These are phyloP conservation scores for Zostera marina DNA, from an alignment of 116 monocot genomes.

Conservation along the genomic window DNA sequence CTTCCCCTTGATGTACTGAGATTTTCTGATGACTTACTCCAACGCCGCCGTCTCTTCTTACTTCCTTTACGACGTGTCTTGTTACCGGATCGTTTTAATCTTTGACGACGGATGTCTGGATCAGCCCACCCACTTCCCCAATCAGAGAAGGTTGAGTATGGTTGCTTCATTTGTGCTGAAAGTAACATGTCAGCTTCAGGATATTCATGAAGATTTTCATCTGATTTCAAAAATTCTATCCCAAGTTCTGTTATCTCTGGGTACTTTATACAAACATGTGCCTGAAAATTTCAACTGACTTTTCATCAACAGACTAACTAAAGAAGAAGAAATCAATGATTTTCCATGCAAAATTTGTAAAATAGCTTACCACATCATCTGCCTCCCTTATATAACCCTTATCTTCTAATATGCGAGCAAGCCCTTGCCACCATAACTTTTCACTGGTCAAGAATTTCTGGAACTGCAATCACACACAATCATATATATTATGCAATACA, in stretches of 20 bases:
- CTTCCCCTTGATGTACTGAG: slow-evolving; percentile 48
- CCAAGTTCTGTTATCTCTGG: slow-evolving; percentile 66
- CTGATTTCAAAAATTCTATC: slow-evolving; percentile 30
- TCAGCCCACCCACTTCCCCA: slow-evolving; percentile 97
- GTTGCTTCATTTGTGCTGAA: slow-evolving; percentile 9
- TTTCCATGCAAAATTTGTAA: neutral
- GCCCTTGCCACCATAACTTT: slow-evolving; percentile 75
- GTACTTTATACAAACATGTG: slow-evolving; percentile 27
- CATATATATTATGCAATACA: too few relatives aligned
- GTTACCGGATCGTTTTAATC: slow-evolving; percentile 30
- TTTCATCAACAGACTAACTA: neutral
- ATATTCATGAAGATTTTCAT: slow-evolving; percentile 23
- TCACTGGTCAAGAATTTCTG: slow-evolving; percentile 46
- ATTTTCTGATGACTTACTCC: slow-evolving; percentile 2
- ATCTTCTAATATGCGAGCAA: slow-evolving; percentile 63
- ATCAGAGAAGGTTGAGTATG: slow-evolving; percentile 53
- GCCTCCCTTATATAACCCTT: slow-evolving; percentile 62
- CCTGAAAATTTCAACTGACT: slow-evolving; percentile 15
- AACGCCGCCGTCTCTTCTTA: slow-evolving; percentile 21
- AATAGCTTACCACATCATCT: slow-evolving; percentile 29
- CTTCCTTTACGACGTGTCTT: slow-evolving; percentile 1
- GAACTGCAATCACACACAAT: slow-evolving; percentile 18
- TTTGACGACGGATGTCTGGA: slow-evolving; percentile 69
- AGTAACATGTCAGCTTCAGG: slow-evolving; percentile 88
- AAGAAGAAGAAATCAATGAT: neutral